These are phyloP conservation scores for Pichia sp. DNA, from an alignment of 1,139 yeast genomes.

Conservation along the genomic window DNA sequence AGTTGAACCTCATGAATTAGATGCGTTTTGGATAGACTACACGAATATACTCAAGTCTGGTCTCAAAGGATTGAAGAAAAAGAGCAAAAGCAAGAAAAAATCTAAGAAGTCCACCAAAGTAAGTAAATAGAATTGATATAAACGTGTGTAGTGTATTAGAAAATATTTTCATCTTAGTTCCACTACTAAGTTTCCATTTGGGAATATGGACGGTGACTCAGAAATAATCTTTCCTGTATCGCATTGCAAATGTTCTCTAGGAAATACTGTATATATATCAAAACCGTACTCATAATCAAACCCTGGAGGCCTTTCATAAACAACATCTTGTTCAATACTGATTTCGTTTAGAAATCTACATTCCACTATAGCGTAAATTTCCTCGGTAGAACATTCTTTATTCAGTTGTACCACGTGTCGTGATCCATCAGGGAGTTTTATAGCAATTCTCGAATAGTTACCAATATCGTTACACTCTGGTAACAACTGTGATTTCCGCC, in stretches of 20 bases:
- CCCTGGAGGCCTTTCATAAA: constrained; percentile 29
- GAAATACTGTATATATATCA: constrained; percentile 48
- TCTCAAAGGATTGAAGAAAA: constrained; percentile 23
- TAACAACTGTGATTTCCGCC: constrained; percentile 36
- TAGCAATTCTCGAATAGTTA: constrained; percentile 45
- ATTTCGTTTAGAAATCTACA: constrained; percentile 30
- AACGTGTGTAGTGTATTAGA: not conserved
- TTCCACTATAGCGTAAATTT: constrained; percentile 56
- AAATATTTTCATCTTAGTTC: constrained; percentile 10
- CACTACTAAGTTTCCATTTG: constrained; percentile 49
- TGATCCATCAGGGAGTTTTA: constrained; percentile 47
- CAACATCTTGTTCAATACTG: constrained; percentile 12
- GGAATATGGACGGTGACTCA: constrained; percentile 43
- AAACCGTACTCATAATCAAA: constrained; percentile 41
- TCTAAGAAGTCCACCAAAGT: constrained; percentile 17
- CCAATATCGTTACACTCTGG: constrained; percentile 29
- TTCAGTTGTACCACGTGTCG: constrained; percentile 45
- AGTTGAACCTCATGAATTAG: constrained; percentile 23
- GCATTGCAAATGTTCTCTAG: constrained; percentile 34
- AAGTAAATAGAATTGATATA: not conserved
- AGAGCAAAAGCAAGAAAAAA: constrained; percentile 24
- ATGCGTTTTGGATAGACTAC: constrained; percentile 25
- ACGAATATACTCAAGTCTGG: constrained; percentile 23
- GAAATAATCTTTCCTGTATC: constrained; percentile 27
- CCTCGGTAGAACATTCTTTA: constrained; percentile 40